These are phyloP conservation scores for Trichoderma endophyticum DNA, from an alignment of 2,329 filamentous ascomycete species.

Conservation along the genomic window DNA sequence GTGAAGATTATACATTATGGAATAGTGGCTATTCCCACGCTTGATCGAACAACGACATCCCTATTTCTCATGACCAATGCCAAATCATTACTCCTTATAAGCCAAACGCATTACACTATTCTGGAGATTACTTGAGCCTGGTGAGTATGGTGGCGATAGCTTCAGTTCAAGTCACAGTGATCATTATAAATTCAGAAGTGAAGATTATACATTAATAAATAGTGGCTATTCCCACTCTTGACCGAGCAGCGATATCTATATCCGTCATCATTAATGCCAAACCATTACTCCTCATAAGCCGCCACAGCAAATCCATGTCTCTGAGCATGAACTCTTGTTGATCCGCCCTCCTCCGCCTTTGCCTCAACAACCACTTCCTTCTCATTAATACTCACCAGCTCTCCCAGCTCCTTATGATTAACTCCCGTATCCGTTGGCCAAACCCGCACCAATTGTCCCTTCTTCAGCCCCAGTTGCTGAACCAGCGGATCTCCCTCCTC, in stretches of 20 bases:
- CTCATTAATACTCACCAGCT: constrained; percentile 48
- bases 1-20: not conserved
- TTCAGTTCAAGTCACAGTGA: not conserved
- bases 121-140: too few relatives aligned
- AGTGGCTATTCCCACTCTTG: not conserved
- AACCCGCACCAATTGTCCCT: constrained; percentile 53
- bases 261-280: not conserved
- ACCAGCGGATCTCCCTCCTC: constrained; percentile 47
- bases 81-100: not conserved
- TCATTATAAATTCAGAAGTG: not conserved
- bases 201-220: not conserved
- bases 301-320: constrained; percentile 53
- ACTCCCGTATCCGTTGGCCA: constrained; percentile 62
- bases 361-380: constrained; percentile 58
- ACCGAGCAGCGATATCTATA: not conserved
- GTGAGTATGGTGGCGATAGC: too few relatives aligned
- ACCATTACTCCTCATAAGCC: not conserved
- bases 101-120: not conserved
- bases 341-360: constrained; percentile 34
- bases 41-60: not conserved
- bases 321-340: constrained; percentile 57
- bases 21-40: not conserved
- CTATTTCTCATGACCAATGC: not conserved
- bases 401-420: constrained; percentile 54
- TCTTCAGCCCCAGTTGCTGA: constrained; percentile 44